Evolutionary conservation across 352 stramenopile species (phyloP).

Genomic region (Blastocystis hominis): DNA sequence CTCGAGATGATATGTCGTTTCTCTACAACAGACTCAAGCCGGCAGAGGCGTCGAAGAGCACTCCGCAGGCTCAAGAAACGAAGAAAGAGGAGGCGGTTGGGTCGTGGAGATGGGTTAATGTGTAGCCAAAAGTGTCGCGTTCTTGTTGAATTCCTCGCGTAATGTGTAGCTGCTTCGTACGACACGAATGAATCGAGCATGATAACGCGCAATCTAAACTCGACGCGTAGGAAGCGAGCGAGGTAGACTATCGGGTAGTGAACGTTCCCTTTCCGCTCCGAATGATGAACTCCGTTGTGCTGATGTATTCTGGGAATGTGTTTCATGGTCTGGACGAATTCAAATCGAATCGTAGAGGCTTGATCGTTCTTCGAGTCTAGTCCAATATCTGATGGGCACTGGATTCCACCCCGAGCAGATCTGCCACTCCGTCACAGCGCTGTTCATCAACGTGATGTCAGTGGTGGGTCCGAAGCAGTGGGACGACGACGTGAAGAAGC

Average conservation of each 20-base stretch:
- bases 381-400: background rate
- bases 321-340: background rate
- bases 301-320: background rate
- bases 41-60: background rate
- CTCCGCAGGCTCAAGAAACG: background rate
- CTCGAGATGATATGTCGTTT: background rate
- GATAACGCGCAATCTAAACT: background rate
- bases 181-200: background rate
- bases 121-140: too few species aligned
- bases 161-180: background rate
- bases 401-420: constrained; percentile 10
- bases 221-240: background rate
- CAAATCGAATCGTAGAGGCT: background rate
- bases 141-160: background rate
- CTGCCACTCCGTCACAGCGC: background rate
- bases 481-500: background rate
- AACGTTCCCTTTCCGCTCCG: background rate
- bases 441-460: background rate
- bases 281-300: background rate
- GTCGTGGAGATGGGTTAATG: too few species aligned
- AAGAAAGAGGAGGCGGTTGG: background rate
- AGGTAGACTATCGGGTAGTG: background rate
- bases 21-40: background rate
- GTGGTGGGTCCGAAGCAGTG: background rate
- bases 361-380: background rate